Base-by-base conservation (phyloP, 2,329 filamentous ascomycete species). In the Alternaria metachromatica region DNA sequence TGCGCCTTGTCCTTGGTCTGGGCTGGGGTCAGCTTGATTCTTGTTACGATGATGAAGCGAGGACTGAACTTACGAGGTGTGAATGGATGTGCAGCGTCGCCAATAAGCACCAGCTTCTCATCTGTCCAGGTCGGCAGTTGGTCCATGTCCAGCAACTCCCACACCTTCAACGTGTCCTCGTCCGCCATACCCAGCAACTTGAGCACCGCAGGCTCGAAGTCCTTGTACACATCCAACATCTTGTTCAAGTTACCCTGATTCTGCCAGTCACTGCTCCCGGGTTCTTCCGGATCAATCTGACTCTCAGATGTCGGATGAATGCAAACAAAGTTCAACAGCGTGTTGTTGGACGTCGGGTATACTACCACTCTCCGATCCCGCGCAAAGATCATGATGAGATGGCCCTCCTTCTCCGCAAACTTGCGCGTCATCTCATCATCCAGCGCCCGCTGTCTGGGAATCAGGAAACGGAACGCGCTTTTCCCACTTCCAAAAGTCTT, bases 51-150 rank as follows among this genome's bases (percentile, higher is more conserved):
- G 18, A 28, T 18, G 30, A 11, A 15, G 15, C 15, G 49, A 21
- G 6, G 30, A 45, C 58, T 20, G 23, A 11, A 76, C 82, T 76
- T 74, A 85, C 84, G 85, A 13, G 89, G 90, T 0, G 89, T 80
- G 70, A 92, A 91, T 0, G 90, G 89, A 73, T 92, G 90, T 0
- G 88, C 90, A 0, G 90, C 88, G 72, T 92, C 90, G 0, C 90
- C 90, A 0, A 92, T 76, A 0, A 91, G 75, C 1, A 84, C 88
- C 18, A 91, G 73, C 6, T 81, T 83, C 0, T 78, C 85, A 3
- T 85, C 83, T 0, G 82, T 80, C 86, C 88, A 92, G 0, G 78
- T 82, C 0, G 85, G 83, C 15, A 92, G 75, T 1, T 82, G 78
- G 5, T 87, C 84, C 86, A 90, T 90, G 66, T 92, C 90, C 15